Conservation (phyloP, 345 rosid genomes). For the Xanthoceras sorbifolium region DNA sequence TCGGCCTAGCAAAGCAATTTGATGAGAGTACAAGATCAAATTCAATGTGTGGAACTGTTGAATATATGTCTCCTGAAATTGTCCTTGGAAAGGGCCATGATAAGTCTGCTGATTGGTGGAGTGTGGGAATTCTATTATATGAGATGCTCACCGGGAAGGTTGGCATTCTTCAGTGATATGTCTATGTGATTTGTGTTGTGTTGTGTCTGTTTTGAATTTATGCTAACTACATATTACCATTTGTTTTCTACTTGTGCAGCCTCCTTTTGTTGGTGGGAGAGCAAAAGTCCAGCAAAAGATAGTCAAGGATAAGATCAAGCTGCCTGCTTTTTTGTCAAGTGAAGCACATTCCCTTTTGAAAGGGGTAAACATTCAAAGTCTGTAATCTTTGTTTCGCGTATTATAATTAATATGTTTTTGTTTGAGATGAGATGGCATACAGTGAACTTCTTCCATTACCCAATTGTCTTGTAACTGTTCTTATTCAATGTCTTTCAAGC, state of each 20-base stretch:
- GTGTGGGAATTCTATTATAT: conserved; percentile 79
- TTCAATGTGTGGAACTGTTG: conserved; percentile 91
- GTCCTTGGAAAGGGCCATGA: conserved; percentile 88
- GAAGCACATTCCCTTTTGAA: conserved; percentile 85
- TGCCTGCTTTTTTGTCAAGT: conserved; percentile 63
- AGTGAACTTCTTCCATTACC: too few species aligned
- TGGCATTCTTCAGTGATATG: not conserved
- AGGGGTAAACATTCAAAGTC: conserved; percentile 52
- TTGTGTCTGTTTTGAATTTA: not conserved
- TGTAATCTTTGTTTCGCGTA: not conserved
- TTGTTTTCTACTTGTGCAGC: conserved; percentile 46
- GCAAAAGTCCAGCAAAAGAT: conserved; percentile 76
- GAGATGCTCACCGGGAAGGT: conserved; percentile 98
- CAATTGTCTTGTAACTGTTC: not conserved
- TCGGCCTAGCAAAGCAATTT: conserved; percentile 87
- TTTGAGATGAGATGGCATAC: not conserved
- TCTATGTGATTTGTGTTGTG: not conserved
- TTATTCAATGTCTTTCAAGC: not conserved
- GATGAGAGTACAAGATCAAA: conserved; percentile 85
- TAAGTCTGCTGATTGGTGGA: conserved; percentile 99
- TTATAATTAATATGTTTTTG: not conserved
- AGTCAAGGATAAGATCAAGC: conserved; percentile 77
- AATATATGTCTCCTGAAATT: conserved; percentile 97
- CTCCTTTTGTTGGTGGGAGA: conserved; percentile 72
- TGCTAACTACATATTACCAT: not conserved